Evolutionary conservation across 108 stramenopile genomes (phyloP).

Genomic region (Schizochytrium sp.): DNA sequence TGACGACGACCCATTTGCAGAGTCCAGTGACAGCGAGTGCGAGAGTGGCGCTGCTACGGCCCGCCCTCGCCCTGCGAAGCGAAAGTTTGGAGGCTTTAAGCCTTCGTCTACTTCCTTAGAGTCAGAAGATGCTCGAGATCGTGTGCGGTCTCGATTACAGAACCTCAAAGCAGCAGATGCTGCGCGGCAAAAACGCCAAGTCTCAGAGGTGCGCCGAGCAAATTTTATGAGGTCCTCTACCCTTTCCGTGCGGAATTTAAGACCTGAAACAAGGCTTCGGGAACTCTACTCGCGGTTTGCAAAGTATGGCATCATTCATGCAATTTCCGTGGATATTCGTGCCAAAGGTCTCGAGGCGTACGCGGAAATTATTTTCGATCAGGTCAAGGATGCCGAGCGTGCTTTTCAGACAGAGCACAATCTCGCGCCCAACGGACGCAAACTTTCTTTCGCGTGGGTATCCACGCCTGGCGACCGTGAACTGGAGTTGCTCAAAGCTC

Average conservation of each 20-base stretch:
- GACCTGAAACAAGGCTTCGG: background rate
- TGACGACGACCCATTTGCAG: background rate
- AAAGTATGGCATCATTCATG: background rate
- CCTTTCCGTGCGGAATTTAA: background rate
- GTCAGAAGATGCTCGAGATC: background rate
- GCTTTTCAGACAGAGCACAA: background rate
- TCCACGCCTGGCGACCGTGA: background rate
- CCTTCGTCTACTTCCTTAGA: background rate
- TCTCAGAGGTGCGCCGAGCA: background rate
- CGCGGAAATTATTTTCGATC: background rate
- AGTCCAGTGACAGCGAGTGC: slow-evolving; percentile 19
- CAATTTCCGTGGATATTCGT: background rate
- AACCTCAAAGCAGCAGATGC: background rate
- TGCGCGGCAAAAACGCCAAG: background rate
- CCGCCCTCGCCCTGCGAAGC: background rate
- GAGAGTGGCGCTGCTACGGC: background rate
- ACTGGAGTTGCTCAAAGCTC: background rate
- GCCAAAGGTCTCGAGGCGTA: background rate
- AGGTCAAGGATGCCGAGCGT: background rate
- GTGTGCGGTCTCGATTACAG: slow-evolving; percentile 8
- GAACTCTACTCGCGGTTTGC: background rate
- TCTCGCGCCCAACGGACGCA: background rate
- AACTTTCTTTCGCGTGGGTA: background rate
- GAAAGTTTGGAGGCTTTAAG: background rate
- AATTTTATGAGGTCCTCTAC: background rate